phyloP scores from a whole-genome alignment of 1,284 basidiomycete species.

The Ganoderma meredithae region DNA sequence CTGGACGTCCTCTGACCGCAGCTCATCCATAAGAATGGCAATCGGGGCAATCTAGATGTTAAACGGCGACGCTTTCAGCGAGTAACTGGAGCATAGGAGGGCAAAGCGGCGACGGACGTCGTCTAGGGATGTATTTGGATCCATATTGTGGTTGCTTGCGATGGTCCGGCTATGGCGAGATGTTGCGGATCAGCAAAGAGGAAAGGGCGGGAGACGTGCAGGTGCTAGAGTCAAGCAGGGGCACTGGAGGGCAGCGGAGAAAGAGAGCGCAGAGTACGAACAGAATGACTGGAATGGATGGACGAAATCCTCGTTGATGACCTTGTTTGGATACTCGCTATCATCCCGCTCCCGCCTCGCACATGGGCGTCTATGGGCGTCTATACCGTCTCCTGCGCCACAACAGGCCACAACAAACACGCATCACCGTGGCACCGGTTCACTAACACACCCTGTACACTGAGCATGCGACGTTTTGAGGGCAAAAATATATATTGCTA shows the following conservation, averaged over 20 bases:
- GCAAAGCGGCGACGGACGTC: slow-evolving; percentile 19
- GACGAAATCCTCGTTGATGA: slow-evolving; percentile 34
- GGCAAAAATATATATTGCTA: not conserved
- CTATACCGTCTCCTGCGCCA: not conserved
- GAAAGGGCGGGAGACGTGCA: slow-evolving; percentile 1
- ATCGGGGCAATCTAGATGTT: slow-evolving; percentile 78
- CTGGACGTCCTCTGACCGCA: slow-evolving; percentile 95
- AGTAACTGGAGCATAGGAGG: not conserved
- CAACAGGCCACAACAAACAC: not conserved
- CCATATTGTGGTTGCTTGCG: slow-evolving; percentile 24
- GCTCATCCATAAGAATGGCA: slow-evolving; percentile 93
- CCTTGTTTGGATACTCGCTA: slow-evolving; percentile 33
- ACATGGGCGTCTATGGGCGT: not conserved
- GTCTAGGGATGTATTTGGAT: slow-evolving; percentile 29
- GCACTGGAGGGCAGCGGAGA: slow-evolving; percentile 7
- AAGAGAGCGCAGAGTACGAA: slow-evolving; percentile 15
- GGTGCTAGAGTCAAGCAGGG: not conserved
- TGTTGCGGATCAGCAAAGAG: not conserved
- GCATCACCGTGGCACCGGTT: no score
- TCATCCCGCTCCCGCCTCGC: not conserved
- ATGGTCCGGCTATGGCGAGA: slow-evolving; percentile 6
- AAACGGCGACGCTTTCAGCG: not conserved
- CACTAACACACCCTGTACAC: no score
- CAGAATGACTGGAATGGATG: slow-evolving; percentile 33
- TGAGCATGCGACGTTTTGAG: not conserved